Base-by-base conservation (phyloP, 768 basidiomycete species). In the Termitomyces sp. region DNA sequence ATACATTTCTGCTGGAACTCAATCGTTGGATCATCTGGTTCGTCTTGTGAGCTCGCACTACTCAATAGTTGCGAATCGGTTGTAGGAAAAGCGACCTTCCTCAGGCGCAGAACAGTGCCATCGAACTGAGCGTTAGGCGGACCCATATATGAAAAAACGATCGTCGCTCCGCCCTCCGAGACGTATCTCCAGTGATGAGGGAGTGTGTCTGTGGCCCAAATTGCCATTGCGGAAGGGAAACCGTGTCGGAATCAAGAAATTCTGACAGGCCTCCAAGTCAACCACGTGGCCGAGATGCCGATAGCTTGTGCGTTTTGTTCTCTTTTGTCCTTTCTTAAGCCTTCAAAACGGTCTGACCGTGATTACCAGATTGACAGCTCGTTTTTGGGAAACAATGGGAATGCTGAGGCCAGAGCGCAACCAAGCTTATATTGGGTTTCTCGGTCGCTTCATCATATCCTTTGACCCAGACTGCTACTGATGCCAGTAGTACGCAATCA, bases 151-250 rank as follows among this genome's bases (percentile, higher is more conserved):
- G 90, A 84, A 70, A 95, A 92, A 16, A 98, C 92, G 62, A 93
- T 83, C 6, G 92, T 89, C 19, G 92, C 89, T 19, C 90, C 92
- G n/a, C 96, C 96, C 75, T 98, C 96, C 0, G 92, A 87, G 21
- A 93, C 73, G 67, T 98, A 98, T 60, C 68, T 73, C 95, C 95
- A 98, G 69, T 90, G 75, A 25, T 65, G 58, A 7, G 79, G 75
- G 6, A 60, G 60, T 7, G 79, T 80, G 29, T 75, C 69, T 1
- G 65, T 59, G 27, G 76, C 63, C 34, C 61, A 59, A 31, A 63
- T 52, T 17, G 31, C 23, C 69, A 74, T 74, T 23, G 51, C 29
- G 12, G 53, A 42, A n/a, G 21, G 29, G 23, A 25, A n/a, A 16
- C 11, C 11, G 27, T 27, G 19, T 14, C 5, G 21, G 27, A 27